Percentiles rank a stretch among this genome's conserved stretches.
Conservation (phyloP, 495 filamentous ascomycete genomes). For the Xylaria intraflava region DNA sequence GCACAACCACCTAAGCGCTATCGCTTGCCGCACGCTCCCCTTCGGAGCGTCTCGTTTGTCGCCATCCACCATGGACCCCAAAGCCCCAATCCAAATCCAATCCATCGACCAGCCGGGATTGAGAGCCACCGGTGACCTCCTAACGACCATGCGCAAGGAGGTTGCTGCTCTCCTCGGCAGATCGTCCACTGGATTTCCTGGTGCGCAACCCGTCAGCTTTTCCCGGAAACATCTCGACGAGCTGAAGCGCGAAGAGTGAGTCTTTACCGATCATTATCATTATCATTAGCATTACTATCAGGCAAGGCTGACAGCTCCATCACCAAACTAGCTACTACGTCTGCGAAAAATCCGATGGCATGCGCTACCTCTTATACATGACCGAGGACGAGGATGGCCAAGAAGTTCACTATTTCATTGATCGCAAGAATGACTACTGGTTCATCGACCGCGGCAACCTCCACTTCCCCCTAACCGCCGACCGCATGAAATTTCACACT, state of each 20-base stretch:
- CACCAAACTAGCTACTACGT: constrained; percentile 66
- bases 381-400: constrained; percentile 54
- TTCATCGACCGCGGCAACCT: constrained; percentile 54
- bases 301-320: not conserved
- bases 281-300: not conserved
- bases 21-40: no score
- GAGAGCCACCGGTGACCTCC: constrained; percentile 52
- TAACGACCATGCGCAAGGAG: constrained; percentile 57
- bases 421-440: constrained; percentile 96
- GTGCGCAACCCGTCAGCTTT: constrained; percentile 93
- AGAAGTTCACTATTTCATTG: constrained; percentile 68
- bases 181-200: constrained; percentile 64
- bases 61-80: constrained; percentile 2
- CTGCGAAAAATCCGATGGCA: constrained; percentile 96
- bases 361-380: constrained; percentile 89
- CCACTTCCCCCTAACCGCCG: constrained; percentile 69
- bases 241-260: constrained; percentile 66
- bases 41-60: not conserved
- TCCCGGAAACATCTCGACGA: constrained; percentile 67
- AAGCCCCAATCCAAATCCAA: constrained; percentile 22
- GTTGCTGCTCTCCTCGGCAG: constrained; percentile 72
- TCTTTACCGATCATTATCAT: constrained; percentile 1
- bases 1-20: not conserved
- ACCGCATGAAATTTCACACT: constrained; percentile 60
- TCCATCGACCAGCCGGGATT: constrained; percentile 56